Percentiles rank a stretch among this genome's conserved stretches.
Evolutionary conservation across 495 filamentous ascomycete genomes (phyloP).

Genomic region (Trichoderma parareesei): DNA sequence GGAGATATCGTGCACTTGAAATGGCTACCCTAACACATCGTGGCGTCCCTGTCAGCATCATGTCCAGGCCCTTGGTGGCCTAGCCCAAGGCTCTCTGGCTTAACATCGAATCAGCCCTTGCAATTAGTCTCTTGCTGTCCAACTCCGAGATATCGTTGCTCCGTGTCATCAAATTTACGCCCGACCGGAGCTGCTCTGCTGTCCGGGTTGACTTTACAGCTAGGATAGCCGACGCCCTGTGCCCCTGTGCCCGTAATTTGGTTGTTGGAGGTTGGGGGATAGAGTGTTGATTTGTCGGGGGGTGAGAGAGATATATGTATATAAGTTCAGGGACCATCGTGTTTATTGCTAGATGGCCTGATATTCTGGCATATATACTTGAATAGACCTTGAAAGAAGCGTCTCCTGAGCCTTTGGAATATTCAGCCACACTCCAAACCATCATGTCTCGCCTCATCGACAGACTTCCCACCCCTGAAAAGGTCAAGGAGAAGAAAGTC

Average conservation of each 20-base stretch:
- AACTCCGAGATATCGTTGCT: background rate
- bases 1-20: background rate
- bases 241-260: too few species aligned
- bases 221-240: too few species aligned
- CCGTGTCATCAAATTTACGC: too few species aligned
- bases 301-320: too few species aligned
- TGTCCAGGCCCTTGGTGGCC: background rate
- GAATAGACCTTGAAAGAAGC: background rate
- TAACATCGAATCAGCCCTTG: background rate
- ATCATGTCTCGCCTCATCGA: slow-evolving; percentile 20
- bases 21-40: background rate
- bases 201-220: too few species aligned
- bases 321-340: background rate
- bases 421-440: background rate
- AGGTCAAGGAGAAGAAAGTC: slow-evolving; percentile 18
- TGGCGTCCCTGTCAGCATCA: background rate
- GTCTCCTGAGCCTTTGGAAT: background rate
- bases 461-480: slow-evolving; percentile 17
- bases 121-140: background rate
- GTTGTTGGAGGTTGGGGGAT: too few species aligned
- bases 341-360: background rate
- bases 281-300: too few species aligned
- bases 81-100: background rate
- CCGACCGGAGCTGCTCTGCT: too few species aligned
- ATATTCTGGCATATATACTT: background rate